Evolutionary conservation across 1,284 basidiomycete genomes (phyloP), one percentile per base, ranked within the genome.

Genomic region (Apiotrichum brassicae): DNA sequence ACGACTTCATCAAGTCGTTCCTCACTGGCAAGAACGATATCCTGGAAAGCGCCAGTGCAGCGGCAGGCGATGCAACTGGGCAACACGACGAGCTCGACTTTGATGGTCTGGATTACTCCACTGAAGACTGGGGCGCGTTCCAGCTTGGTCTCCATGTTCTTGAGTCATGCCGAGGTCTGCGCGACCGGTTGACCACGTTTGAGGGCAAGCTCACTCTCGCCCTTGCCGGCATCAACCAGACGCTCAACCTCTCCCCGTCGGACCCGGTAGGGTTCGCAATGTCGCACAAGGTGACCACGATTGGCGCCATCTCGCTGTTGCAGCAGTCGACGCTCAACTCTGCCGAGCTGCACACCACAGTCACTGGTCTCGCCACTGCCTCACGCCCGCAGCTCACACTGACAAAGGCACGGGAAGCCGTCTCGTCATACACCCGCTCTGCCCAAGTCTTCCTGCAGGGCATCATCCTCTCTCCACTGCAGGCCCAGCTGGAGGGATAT

Each of bases 391-490:
- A 49, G 3, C 75, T 14, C 74, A 68, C 91, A 23, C 78, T 92
- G 6, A 65, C 76, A 2, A 75, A 75, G 20, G 79, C 85, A 0
- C 79, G 81, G 24, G 70, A 73, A 11, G 79, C 86, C 1, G 74
- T 92, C 3, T 79, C 78, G 1, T 68, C 75, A 1, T 85, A 93
- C 58, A 86, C 89, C 0, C 78, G 78, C 43, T 75, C 83, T 0
- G 84, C 85, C 39, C 93, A 97, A 63, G 70, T 76, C 5, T 81
- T 85, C 49, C 77, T 95, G 13, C 88, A 91, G 65, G 77, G 79
- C 47, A 87, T 85, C 16, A 87, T 97, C 58, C 77, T 97, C 24
- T 82, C 85, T 0, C 93, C 94, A 0, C 77, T 97, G n/a, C 77
- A 83, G 33, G 78, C 80, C 23, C 83, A 87, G 53, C 81, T 98